Evolutionary conservation across 352 stramenopile species (phyloP).

Genomic region (Phytophthora uliginosa): DNA sequence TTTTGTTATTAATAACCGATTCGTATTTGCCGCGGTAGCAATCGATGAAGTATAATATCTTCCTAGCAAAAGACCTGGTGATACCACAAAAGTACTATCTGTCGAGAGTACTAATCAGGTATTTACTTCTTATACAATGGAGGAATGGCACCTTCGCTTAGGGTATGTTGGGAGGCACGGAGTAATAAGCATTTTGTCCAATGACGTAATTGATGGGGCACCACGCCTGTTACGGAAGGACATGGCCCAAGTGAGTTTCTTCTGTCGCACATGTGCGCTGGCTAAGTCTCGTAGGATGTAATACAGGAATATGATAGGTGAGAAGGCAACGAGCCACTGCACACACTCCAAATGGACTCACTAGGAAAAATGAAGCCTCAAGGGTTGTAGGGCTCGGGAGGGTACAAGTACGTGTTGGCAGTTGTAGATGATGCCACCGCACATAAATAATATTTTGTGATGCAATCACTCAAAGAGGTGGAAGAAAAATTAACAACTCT

Average conservation of each 20-base stretch:
- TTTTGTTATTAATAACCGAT: conserved; percentile 17
- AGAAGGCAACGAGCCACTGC: not conserved
- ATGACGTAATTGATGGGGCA: not conserved
- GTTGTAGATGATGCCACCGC: conserved; percentile 5
- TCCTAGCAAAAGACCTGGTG: not conserved
- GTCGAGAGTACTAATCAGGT: not conserved
- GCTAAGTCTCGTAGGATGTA: not conserved
- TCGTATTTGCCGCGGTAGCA: conserved; percentile 28
- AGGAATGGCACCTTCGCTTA: not conserved
- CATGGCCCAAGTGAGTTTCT: not conserved
- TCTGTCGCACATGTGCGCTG: not conserved
- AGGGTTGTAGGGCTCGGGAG: conserved; percentile 3
- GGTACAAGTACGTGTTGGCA: not conserved
- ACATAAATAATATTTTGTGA: conserved; percentile 22
- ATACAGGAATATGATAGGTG: not conserved
- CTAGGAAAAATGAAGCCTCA: not conserved
- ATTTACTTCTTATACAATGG: not conserved
- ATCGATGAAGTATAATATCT: conserved; percentile 29
- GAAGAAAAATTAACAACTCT: not conserved
- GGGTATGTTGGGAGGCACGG: not conserved
- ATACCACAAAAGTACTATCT: not conserved
- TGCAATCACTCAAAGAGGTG: conserved; percentile 19
- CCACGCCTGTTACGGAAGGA: not conserved
- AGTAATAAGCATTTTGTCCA: not conserved
- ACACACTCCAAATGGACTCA: not conserved